Evolutionary conservation across 208 protist genomes (phyloP).

Genomic region (Angomonas deanei): DNA sequence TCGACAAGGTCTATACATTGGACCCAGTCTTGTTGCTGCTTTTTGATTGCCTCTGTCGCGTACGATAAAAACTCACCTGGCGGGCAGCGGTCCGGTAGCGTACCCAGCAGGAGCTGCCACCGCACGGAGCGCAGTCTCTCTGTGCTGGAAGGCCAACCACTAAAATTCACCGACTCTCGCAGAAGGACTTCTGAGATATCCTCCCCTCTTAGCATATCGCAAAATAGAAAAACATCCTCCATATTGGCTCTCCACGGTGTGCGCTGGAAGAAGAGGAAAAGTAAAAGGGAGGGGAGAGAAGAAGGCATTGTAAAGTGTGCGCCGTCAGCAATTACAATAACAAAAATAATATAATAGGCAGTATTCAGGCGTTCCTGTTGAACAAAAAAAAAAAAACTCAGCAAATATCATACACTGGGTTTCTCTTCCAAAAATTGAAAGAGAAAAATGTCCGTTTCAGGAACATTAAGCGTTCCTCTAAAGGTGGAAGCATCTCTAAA

Average conservation of each 20-base stretch:
- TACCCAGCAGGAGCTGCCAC: constrained; percentile 42
- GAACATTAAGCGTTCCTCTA: constrained; percentile 21
- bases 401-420: too few species aligned
- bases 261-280: not conserved
- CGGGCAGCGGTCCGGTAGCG: constrained; percentile 15
- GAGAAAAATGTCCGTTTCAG: constrained; percentile 31
- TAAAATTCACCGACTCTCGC: constrained; percentile 3
- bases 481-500: constrained; percentile 14
- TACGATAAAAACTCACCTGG: not conserved
- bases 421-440: constrained; percentile 17
- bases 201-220: not conserved
- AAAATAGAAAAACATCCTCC: constrained; percentile 32
- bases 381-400: constrained; percentile 6
- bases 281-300: not conserved
- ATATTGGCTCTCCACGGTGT: constrained; percentile 12
- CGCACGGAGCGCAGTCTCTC: constrained; percentile 28
- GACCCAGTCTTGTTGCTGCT: not conserved
- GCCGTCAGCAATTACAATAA: not conserved
- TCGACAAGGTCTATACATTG: not conserved
- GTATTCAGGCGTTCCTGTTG: not conserved
- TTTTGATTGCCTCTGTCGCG: not conserved
- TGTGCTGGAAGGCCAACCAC: not conserved
- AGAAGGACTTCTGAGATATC: constrained; percentile 14
- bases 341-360: constrained; percentile 3
- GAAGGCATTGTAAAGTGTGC: not conserved